Evolutionary conservation across 164 flowering plant species (phyloP).

Genomic region (Magnolia sinica): DNA sequence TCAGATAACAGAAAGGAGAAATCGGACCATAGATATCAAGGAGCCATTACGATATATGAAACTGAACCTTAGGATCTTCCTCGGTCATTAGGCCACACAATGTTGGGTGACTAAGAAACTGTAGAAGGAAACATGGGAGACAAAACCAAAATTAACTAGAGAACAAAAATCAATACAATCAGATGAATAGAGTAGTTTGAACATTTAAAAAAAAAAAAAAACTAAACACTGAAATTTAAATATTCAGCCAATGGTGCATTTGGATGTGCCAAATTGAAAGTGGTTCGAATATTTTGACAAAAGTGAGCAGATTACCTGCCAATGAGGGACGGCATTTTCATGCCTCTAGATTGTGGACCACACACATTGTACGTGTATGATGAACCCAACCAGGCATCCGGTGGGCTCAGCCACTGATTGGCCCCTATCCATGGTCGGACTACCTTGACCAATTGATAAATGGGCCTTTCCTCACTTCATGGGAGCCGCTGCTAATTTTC

Average conservation of each 20-base stretch:
- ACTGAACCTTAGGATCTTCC: constrained; percentile 81
- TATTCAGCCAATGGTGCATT: too few species aligned
- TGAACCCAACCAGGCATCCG: too few species aligned
- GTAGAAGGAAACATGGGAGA: constrained; percentile 18
- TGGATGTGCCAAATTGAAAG: not conserved
- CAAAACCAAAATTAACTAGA: constrained; percentile 8
- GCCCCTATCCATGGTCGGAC: too few species aligned
- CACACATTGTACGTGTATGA: too few species aligned
- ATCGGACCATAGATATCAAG: not conserved
- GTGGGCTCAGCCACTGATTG: too few species aligned
- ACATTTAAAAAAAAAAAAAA: not conserved
- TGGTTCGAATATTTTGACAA: not conserved
- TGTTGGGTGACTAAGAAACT: constrained; percentile 91
- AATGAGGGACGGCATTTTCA: not conserved
- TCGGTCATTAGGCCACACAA: constrained; percentile 65
- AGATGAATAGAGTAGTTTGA: not conserved
- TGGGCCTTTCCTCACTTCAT: too few species aligned
- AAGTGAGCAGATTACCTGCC: not conserved
- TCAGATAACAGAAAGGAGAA: not conserved
- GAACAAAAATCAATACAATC: not conserved
- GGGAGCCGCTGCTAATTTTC: too few species aligned
- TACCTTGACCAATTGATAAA: too few species aligned
- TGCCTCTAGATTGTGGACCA: too few species aligned
- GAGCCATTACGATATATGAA: not conserved
- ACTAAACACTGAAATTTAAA: not conserved